Evolutionary conservation across 257 asterid genomes (phyloP), one percentile per base, ranked within the genome.

Genomic region (Hygrophila difformis): DNA sequence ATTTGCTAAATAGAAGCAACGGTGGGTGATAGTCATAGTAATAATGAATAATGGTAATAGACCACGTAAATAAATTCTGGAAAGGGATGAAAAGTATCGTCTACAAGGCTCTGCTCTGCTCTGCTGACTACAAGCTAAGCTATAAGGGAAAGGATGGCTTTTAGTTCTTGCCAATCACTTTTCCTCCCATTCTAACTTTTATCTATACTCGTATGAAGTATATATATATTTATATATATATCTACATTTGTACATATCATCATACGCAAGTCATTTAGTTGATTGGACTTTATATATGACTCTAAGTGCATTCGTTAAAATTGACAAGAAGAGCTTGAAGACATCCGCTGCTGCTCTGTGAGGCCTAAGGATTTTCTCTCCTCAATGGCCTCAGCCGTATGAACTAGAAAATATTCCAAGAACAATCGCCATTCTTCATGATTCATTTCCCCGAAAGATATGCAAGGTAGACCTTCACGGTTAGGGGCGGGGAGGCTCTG

Each of bases 281-380:
- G n/a, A n/a, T n/a, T n/a, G n/a, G n/a, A n/a, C n/a, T n/a, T n/a
- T n/a, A n/a, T n/a, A n/a, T n/a, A n/a, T 43, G 46, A 44, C 45
- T 60, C 19, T 33, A 28, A 52, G n/a, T n/a, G 19, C 35, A 47
- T 66, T 49, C 57, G 55, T 87, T 81, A 76, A 67, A 82, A 84
- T 53, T 89, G 84, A 64, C 89, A 88, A 49, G 97, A 87, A 66
- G 81, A 49, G 65, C 95, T 74, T 50, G n/a, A n/a, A n/a, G n/a
- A n/a, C n/a, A n/a, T n/a, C n/a, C n/a, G n/a, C n/a, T n/a, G n/a
- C n/a, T 71, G 88, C 77, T 69, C 81, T 13, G 87, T 74, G 75
- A 71, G 65, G 62, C 84, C 73, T 78, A 77, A 67, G 40, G 74
- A 64, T 67, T 71, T 81, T 65, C 87, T 70, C 16, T 62, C 87